These are phyloP conservation scores for Claviceps sp. DNA, from an alignment of 2,329 filamentous ascomycete genomes.

Conservation along the genomic window DNA sequence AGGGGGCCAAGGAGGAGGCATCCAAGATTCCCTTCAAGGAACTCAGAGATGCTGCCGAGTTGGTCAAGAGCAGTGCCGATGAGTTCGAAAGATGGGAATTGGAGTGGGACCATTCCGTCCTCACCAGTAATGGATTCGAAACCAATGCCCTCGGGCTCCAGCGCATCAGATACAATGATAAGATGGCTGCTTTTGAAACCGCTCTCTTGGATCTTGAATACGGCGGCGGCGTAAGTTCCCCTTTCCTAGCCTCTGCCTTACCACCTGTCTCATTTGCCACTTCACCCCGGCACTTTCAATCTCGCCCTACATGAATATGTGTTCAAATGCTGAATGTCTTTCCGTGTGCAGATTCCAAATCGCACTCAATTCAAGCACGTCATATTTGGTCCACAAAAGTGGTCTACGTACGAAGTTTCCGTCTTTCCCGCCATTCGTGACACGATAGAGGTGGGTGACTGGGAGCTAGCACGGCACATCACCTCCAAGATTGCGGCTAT, in stretches of 20 bases:
- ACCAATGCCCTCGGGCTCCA: constrained; percentile 50
- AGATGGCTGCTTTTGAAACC: constrained; percentile 71
- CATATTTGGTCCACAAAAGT: constrained; percentile 70
- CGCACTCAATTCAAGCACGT: constrained; percentile 91
- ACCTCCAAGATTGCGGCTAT: constrained; percentile 60
- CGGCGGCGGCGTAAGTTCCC: constrained; percentile 58
- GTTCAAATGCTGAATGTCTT: neutral
- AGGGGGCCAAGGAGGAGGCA: constrained; percentile 19
- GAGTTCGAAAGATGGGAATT: constrained; percentile 65
- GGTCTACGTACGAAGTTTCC: constrained; percentile 36
- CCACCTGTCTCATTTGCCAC: neutral
- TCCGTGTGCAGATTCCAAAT: constrained; percentile 51
- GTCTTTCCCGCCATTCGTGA: constrained; percentile 66
- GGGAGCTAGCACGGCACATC: constrained; percentile 51
- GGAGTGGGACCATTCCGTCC: constrained; percentile 60
- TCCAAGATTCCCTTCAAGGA: constrained; percentile 17
- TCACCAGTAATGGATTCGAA: constrained; percentile 64
- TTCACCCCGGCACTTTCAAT: neutral
- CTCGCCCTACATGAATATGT: constrained; percentile 5
- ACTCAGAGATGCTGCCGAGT: constrained; percentile 41
- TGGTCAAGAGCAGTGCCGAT: constrained; percentile 36
- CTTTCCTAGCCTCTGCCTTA: neutral
- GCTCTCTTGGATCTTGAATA: constrained; percentile 63
- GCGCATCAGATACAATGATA: constrained; percentile 64
- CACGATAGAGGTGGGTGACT: constrained; percentile 58